Percentiles rank a stretch among this genome's conserved stretches.
Evolutionary conservation across 331 rosid genomes (phyloP).

Genomic region (Saraca asoca): DNA sequence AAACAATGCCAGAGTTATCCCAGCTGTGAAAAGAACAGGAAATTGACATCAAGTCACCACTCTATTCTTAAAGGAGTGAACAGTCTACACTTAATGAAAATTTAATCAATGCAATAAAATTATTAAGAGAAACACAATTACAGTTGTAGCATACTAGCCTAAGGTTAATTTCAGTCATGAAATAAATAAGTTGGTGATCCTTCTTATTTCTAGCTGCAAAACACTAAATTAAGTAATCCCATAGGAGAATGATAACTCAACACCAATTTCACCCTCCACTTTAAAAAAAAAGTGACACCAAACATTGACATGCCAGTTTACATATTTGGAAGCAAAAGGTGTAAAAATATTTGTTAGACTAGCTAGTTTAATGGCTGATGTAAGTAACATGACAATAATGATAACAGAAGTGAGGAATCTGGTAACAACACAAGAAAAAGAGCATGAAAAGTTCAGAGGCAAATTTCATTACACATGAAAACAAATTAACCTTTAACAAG

Average conservation of each 20-base stretch:
- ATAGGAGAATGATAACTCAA: slow-evolving; percentile 4
- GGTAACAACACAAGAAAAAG: slow-evolving; percentile 20
- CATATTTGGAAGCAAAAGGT: slow-evolving; percentile 17
- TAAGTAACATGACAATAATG: background rate
- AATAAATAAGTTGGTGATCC: background rate
- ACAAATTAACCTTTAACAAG: slow-evolving; percentile 81
- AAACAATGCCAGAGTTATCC: slow-evolving; percentile 81
- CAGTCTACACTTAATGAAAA: background rate
- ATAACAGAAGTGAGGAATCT: slow-evolving; percentile 17
- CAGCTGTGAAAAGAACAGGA: slow-evolving; percentile 59
- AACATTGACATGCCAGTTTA: slow-evolving; percentile 21
- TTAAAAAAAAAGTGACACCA: slow-evolving; percentile 13
- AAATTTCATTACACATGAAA: slow-evolving; percentile 8
- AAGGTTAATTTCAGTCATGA: slow-evolving; percentile 1
- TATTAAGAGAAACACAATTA: background rate
- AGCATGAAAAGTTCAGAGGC: slow-evolving; percentile 17
- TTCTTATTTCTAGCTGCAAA: background rate
- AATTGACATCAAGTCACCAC: slow-evolving; percentile 17
- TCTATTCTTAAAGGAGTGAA: slow-evolving; percentile 18
- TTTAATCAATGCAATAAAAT: background rate
- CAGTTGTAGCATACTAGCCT: background rate
- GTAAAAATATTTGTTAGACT: slow-evolving; percentile 15
- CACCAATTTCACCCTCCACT: slow-evolving; percentile 14
- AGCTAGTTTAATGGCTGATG: slow-evolving; percentile 12
- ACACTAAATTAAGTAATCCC: background rate